Conservation (phyloP, 1,284 basidiomycete genomes). For the Pholiota adiposa region DNA sequence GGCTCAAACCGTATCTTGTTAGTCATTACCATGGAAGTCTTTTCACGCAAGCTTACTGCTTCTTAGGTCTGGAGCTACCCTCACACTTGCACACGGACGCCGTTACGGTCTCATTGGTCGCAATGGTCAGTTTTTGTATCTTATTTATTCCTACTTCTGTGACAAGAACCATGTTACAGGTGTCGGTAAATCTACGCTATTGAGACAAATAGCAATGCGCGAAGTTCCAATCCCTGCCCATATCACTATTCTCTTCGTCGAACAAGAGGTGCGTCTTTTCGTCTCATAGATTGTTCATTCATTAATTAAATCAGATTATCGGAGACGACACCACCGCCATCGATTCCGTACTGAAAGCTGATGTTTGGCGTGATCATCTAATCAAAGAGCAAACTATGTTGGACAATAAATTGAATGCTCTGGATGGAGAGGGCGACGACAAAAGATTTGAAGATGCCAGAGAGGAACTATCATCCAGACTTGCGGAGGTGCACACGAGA, state of each 20-base stretch:
- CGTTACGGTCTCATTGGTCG: slow-evolving; percentile 88
- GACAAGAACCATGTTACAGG: slow-evolving; percentile 44
- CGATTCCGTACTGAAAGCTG: slow-evolving; percentile 94
- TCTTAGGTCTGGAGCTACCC: slow-evolving; percentile 75
- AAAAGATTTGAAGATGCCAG: slow-evolving; percentile 79
- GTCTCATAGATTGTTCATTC: slow-evolving; percentile 2
- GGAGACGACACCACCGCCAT: slow-evolving; percentile 95
- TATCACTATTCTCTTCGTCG: slow-evolving; percentile 97
- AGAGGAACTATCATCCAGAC: slow-evolving; percentile 84
- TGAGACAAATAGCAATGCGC: slow-evolving; percentile 94
- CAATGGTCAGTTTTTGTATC: slow-evolving; percentile 53
- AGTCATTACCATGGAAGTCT: slow-evolving; percentile 30
- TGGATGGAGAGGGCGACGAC: slow-evolving; percentile 79
- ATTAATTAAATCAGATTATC: slow-evolving; percentile 56
- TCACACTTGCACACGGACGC: slow-evolving; percentile 89
- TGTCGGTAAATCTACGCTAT: slow-evolving; percentile 98
- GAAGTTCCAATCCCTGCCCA: slow-evolving; percentile 93
- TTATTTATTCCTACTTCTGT: not conserved
- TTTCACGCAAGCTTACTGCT: slow-evolving; percentile 4
- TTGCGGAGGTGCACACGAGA: slow-evolving; percentile 92
- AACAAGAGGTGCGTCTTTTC: slow-evolving; percentile 80
- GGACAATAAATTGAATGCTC: slow-evolving; percentile 70
- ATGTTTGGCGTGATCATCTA: slow-evolving; percentile 94
- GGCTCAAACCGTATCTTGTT: slow-evolving; percentile 92
- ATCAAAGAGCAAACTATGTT: slow-evolving; percentile 80